Percentiles rank a stretch among this genome's conserved stretches.
Evolutionary conservation across 768 basidiomycete genomes (phyloP).

Genomic region (Tylopilus sp.): DNA sequence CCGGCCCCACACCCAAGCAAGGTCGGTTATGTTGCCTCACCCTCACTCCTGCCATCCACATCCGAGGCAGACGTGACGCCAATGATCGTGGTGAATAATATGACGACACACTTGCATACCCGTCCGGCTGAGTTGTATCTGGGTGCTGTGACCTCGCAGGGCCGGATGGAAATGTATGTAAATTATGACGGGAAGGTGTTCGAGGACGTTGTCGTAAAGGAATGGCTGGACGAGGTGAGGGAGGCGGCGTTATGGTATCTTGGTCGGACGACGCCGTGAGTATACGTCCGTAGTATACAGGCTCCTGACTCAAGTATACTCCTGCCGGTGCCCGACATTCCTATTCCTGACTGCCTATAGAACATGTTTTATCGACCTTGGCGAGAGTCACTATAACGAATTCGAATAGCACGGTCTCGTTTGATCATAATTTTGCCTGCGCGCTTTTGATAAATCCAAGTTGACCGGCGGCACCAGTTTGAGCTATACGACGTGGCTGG

Average conservation of each 20-base stretch:
- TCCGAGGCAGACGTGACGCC: not conserved
- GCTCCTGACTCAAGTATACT: too few relatives aligned
- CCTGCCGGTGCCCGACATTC: too few relatives aligned
- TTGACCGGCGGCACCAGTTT: too few relatives aligned
- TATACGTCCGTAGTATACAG: too few relatives aligned
- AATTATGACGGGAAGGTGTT: constrained; percentile 48
- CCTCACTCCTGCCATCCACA: not conserved
- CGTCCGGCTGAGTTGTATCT: constrained; percentile 46
- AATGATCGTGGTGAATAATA: constrained; percentile 9
- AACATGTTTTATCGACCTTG: too few relatives aligned
- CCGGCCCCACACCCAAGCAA: constrained; percentile 10
- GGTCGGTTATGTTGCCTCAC: constrained; percentile 5
- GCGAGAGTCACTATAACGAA: too few relatives aligned
- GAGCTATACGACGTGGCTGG: too few relatives aligned
- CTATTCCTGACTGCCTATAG: too few relatives aligned
- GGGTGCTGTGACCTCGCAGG: constrained; percentile 34
- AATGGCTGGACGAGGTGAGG: constrained; percentile 48
- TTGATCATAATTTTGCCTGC: too few relatives aligned
- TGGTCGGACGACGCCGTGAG: too few relatives aligned
- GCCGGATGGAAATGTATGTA: constrained; percentile 33
- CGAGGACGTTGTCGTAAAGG: constrained; percentile 36
- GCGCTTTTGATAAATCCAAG: too few relatives aligned
- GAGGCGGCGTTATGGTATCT: constrained; percentile 33
- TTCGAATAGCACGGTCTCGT: too few relatives aligned
- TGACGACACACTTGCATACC: constrained; percentile 32